phyloP scores from a whole-genome alignment of 2,329 filamentous ascomycete species.

The Stachybotrys echinatus region DNA sequence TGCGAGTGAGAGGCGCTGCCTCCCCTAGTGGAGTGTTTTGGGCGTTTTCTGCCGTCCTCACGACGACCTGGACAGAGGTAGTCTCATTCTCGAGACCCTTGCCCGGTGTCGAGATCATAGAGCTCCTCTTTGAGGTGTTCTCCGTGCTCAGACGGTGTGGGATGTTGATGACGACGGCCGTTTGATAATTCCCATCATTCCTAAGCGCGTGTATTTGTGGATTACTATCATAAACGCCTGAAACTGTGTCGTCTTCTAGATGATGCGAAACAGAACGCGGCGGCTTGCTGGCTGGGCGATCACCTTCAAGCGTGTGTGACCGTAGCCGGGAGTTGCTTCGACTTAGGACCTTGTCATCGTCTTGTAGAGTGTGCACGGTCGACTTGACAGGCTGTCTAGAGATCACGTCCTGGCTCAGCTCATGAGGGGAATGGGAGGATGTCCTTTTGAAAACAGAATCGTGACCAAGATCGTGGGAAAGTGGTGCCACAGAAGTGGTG shows the following conservation, averaged over 20 bases:
- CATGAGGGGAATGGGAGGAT: background rate
- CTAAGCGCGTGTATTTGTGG: background rate
- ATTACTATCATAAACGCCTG: background rate
- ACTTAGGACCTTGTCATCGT: background rate
- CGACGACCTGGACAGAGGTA: background rate
- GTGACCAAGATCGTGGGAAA: background rate
- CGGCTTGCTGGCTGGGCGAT: background rate
- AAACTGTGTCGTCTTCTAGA: background rate
- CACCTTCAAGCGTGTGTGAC: background rate
- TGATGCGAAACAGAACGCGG: background rate
- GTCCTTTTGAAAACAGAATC: background rate
- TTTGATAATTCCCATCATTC: background rate
- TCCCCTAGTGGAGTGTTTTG: background rate
- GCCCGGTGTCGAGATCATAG: background rate
- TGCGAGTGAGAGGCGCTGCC: background rate
- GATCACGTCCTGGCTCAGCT: background rate
- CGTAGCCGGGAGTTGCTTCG: background rate
- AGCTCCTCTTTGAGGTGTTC: background rate
- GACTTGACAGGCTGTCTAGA: background rate
- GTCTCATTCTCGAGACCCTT: background rate
- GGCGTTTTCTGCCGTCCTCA: background rate
- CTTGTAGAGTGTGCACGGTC: background rate
- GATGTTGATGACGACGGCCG: background rate
- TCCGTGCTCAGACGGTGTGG: background rate
- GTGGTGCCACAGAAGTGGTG: background rate